Conservation (phyloP, 2,329 filamentous ascomycete species). For the Septoria linicola region DNA sequence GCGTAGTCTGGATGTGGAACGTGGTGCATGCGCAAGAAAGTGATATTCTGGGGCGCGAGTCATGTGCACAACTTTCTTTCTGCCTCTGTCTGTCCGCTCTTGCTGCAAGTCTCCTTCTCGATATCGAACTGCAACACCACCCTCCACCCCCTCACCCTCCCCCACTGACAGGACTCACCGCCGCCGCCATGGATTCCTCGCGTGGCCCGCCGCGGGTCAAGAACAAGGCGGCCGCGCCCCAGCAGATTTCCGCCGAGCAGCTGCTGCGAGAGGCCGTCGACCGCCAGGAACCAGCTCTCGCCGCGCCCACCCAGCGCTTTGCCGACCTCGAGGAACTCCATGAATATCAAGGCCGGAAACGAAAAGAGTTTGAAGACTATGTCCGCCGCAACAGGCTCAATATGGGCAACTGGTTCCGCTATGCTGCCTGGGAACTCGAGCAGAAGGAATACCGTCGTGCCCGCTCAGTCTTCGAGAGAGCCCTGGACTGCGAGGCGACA, state of each 20-base stretch:
- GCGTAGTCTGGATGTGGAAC: no score
- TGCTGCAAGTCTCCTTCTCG: no score
- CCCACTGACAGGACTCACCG: not conserved
- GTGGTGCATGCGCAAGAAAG: not conserved
- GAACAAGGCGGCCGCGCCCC: constrained; percentile 88
- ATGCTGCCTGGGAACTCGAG: constrained; percentile 95
- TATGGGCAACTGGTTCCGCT: constrained; percentile 98
- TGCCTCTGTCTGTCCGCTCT: no score
- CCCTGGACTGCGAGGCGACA: constrained; percentile 86
- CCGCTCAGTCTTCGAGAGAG: constrained; percentile 89
- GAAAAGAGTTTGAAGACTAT: constrained; percentile 98
- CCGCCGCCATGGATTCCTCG: constrained; percentile 71
- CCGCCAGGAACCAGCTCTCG: constrained; percentile 81
- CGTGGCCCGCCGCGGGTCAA: constrained; percentile 94
- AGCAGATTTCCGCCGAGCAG: constrained; percentile 91
- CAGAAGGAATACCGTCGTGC: constrained; percentile 96
- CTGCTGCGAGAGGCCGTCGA: constrained; percentile 96
- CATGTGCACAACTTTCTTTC: constrained; percentile 3
- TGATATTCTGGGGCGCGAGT: not conserved
- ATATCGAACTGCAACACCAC: no score
- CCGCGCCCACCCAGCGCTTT: constrained; percentile 91
- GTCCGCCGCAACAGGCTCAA: constrained; percentile 90
- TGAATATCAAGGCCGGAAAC: constrained; percentile 92
- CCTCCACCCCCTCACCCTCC: no score
- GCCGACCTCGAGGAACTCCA: constrained; percentile 96